phyloP scores from a whole-genome alignment of 192 early-diverging fungal genomes.

The Podila epicladia region DNA sequence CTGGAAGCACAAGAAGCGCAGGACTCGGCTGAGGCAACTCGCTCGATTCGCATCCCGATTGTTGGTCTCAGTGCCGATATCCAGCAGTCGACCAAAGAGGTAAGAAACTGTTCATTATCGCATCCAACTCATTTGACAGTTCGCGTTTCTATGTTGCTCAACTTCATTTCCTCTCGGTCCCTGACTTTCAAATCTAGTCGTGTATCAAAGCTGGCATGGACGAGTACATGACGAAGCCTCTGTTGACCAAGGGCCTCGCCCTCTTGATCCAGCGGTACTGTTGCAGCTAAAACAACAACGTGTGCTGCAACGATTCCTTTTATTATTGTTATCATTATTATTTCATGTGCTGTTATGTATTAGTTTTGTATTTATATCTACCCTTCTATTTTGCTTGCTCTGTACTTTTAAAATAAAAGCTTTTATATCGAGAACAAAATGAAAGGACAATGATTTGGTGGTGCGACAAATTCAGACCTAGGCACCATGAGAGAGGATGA shows the following conservation, averaged over 20 bases:
- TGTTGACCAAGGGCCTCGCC: constrained; percentile 44
- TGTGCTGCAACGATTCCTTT: not conserved
- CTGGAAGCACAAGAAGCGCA: constrained; percentile 25
- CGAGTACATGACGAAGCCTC: constrained; percentile 49
- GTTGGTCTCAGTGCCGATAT: constrained; percentile 48
- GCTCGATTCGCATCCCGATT: constrained; percentile 25
- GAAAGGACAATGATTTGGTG: too few species aligned
- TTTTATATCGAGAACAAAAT: too few species aligned
- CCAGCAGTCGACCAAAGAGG: constrained; percentile 46
- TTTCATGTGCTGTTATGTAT: too few species aligned
- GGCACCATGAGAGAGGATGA: too few species aligned
- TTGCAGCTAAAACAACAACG: not conserved
- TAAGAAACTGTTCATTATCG: not conserved
- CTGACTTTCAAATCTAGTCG: constrained; percentile 4
- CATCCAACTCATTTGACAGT: not conserved
- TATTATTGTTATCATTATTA: not conserved
- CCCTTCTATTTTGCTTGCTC: too few species aligned
- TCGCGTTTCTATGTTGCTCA: not conserved
- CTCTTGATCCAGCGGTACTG: constrained; percentile 33
- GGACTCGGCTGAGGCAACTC: not conserved
- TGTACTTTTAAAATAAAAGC: too few species aligned
- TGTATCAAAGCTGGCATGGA: constrained; percentile 51
- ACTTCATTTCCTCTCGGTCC: not conserved
- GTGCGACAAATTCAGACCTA: too few species aligned
- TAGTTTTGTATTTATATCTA: too few species aligned